A percentile compares a stretch with the other conserved stretches of the same genome.
Evolutionary conservation across 1,139 yeast genomes (phyloP).

Genomic region (Candida sojae): DNA sequence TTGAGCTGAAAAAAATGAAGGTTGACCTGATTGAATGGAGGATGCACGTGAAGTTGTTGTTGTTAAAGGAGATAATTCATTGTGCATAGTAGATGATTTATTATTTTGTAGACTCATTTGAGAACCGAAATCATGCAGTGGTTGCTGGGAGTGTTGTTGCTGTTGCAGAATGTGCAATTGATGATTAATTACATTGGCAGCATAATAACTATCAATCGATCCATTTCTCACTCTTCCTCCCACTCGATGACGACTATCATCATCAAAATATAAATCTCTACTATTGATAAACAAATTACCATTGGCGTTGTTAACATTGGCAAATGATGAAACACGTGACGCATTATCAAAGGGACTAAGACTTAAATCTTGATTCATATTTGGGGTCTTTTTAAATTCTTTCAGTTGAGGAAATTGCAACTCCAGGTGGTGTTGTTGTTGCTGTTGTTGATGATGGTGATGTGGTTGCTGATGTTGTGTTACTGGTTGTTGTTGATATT

Average conservation of each 20-base stretch:
- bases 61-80: slow-evolving; percentile 45
- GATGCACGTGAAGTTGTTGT: slow-evolving; percentile 50
- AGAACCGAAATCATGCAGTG: slow-evolving; percentile 8
- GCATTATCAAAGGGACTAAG: slow-evolving; percentile 14
- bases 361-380: slow-evolving; percentile 7
- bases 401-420: slow-evolving; percentile 3
- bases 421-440: slow-evolving; percentile 1
- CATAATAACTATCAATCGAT: slow-evolving; percentile 19
- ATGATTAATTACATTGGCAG: slow-evolving; percentile 16
- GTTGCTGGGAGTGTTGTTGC: slow-evolving; percentile 1
- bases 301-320: slow-evolving; percentile 9
- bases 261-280: slow-evolving; percentile 13
- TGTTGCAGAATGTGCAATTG: slow-evolving; percentile 12
- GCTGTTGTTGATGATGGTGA: slow-evolving; percentile 7
- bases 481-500: slow-evolving; percentile 5
- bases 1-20: slow-evolving; percentile 48
- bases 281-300: slow-evolving; percentile 10
- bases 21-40: slow-evolving; percentile 46
- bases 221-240: slow-evolving; percentile 18
- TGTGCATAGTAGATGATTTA: slow-evolving; percentile 10
- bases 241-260: slow-evolving; percentile 11
- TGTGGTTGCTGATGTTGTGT: slow-evolving; percentile 9
- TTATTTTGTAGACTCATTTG: slow-evolving; percentile 6
- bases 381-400: slow-evolving; percentile 1
- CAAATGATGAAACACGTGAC: slow-evolving; percentile 15